phyloP scores from a whole-genome alignment of 257 asterid species.

The Anisodus acutangulus region DNA sequence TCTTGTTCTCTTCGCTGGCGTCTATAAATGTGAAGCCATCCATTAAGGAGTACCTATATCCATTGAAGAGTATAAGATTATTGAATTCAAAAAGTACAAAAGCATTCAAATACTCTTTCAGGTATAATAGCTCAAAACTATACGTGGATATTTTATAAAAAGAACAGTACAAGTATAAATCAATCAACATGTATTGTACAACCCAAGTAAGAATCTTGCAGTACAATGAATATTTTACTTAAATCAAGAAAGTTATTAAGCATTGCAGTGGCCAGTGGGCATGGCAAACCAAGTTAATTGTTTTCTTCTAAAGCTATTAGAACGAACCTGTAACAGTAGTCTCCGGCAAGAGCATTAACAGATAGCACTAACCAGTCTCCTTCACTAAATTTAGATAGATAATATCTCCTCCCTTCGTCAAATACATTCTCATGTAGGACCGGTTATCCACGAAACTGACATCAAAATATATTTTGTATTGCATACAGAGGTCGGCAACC shows the following conservation, averaged over 20 bases:
- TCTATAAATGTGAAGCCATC: slow-evolving; percentile 88
- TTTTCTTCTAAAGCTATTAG: slow-evolving; percentile 9
- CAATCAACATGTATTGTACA: too few relatives aligned
- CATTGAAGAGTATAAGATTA: slow-evolving; percentile 30
- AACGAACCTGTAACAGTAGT: background rate
- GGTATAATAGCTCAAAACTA: background rate
- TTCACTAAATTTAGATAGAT: background rate
- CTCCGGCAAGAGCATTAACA: background rate
- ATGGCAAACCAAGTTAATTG: background rate
- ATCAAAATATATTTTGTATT: slow-evolving; percentile 4
- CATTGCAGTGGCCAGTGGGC: slow-evolving; percentile 1
- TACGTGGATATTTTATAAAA: background rate
- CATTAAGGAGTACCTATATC: slow-evolving; percentile 80
- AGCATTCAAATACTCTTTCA: background rate
- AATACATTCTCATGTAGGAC: slow-evolving; percentile 5
- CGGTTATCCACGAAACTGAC: background rate
- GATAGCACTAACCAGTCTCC: slow-evolving; percentile 5
- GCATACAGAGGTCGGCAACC: background rate
- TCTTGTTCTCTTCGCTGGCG: slow-evolving; percentile 95
- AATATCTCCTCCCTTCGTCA: background rate
- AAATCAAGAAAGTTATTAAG: background rate
- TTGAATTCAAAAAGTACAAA: slow-evolving; percentile 21
- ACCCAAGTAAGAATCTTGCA: background rate
- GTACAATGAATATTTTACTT: too few relatives aligned
- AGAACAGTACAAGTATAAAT: background rate